These are phyloP conservation scores for Yarrowia osloensis DNA, from an alignment of 805 yeast species.

Conservation along the genomic window DNA sequence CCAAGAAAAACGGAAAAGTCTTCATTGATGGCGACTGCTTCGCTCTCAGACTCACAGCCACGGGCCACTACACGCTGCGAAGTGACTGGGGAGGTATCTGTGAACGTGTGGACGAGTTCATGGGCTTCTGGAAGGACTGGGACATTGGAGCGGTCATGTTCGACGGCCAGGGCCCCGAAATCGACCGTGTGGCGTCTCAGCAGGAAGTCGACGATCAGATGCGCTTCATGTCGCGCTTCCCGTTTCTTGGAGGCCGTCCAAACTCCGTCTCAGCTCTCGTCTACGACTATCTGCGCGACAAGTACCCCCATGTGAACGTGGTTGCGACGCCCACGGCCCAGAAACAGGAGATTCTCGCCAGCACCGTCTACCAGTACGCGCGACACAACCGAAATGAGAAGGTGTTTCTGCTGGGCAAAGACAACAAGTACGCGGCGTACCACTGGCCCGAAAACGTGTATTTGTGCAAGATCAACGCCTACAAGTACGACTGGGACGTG, in stretches of 20 bases:
- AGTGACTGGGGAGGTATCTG: constrained; percentile 2
- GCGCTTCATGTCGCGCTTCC: neutral
- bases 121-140: neutral
- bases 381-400: neutral
- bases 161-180: constrained; percentile 22
- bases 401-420: neutral
- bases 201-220: neutral
- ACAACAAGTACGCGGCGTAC: neutral
- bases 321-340: neutral
- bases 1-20: neutral
- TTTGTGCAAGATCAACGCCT: neutral
- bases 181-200: neutral
- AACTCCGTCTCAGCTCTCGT: neutral
- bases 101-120: neutral
- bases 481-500: neutral
- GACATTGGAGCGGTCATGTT: constrained; percentile 1
- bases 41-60: neutral
- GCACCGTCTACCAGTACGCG: neutral
- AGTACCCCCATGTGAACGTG: neutral
- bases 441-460: constrained; percentile 7
- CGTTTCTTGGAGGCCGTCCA: neutral
- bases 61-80: neutral
- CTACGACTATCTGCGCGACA: neutral
- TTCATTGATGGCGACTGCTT: constrained; percentile 16
- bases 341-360: neutral